Evolutionary conservation across 495 filamentous ascomycete species (phyloP).

Genomic region (Penicillium paradoxum): DNA sequence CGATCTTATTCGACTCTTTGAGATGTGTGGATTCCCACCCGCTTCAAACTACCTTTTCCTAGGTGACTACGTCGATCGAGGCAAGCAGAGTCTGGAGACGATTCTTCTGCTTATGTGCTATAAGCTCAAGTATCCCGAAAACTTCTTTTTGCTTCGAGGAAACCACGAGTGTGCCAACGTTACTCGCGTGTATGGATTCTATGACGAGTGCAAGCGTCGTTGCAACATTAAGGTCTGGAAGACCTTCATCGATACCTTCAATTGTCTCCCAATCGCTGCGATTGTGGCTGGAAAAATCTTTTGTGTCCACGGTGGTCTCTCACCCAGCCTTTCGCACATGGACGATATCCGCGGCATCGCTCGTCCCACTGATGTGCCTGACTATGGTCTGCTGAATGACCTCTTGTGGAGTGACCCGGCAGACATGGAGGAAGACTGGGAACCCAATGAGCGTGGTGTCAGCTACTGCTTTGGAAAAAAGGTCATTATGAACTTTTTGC

Average conservation of each 20-base stretch:
- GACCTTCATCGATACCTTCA: constrained; percentile 97
- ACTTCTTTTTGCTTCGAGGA: constrained; percentile 95
- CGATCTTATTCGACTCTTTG: constrained; percentile 94
- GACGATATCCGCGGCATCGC: constrained; percentile 97
- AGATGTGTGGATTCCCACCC: constrained; percentile 98
- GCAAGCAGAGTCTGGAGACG: constrained; percentile 95
- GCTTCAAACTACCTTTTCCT: constrained; percentile 92
- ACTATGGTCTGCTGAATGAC: constrained; percentile 95
- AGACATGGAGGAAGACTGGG: constrained; percentile 97
- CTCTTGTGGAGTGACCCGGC: constrained; percentile 97
- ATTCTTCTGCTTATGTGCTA: constrained; percentile 95
- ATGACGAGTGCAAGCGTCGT: constrained; percentile 96
- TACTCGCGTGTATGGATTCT: constrained; percentile 97
- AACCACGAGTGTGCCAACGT: constrained; percentile 99
- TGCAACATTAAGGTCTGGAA: constrained; percentile 99
- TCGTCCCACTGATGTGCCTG: constrained; percentile 92
- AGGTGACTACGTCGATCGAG: constrained; percentile 96
- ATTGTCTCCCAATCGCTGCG: constrained; percentile 88
- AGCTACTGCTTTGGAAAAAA: constrained; percentile 99
- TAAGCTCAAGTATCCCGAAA: constrained; percentile 97
- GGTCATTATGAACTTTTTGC: constrained; percentile 95
- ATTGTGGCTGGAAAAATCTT: constrained; percentile 99
- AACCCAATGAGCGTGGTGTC: constrained; percentile 93
- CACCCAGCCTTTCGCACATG: constrained; percentile 90
- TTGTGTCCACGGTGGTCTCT: constrained; percentile 95